Conservation (phyloP, 768 basidiomycete genomes). For the Leccinum disarticulatum region DNA sequence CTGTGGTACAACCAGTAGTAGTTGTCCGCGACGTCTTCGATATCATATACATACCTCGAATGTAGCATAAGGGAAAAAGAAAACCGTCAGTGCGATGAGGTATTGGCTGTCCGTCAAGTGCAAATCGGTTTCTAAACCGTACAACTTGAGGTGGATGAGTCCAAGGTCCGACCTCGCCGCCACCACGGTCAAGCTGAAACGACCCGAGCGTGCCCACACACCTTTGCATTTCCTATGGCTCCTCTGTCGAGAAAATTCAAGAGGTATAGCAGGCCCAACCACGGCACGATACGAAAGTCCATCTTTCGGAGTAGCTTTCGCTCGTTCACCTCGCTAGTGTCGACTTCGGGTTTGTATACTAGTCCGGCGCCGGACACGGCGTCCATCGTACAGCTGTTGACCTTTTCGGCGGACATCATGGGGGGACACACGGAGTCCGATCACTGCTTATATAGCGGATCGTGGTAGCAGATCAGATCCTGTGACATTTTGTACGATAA, state of each 20-base stretch:
- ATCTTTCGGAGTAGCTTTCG: constrained; percentile 55
- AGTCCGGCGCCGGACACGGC: constrained; percentile 14
- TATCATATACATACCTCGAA: constrained; percentile 52
- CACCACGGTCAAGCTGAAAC: not conserved
- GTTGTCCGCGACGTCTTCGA: not conserved
- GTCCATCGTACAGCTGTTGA: constrained; percentile 1
- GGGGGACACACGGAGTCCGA: not conserved
- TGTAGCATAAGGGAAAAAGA: constrained; percentile 73
- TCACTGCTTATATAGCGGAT: not conserved
- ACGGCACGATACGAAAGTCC: constrained; percentile 70
- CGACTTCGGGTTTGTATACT: constrained; percentile 49
- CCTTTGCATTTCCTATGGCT: constrained; percentile 75
- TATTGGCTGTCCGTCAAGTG: constrained; percentile 64
- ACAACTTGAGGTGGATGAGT: constrained; percentile 43
- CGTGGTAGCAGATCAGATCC: not conserved
- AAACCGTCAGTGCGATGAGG: constrained; percentile 65
- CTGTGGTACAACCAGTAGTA: constrained; percentile 30
- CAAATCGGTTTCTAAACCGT: constrained; percentile 55
- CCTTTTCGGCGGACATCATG: constrained; percentile 4
- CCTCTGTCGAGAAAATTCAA: constrained; percentile 67
- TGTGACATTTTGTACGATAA: not conserved
- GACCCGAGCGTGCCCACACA: constrained; percentile 31
- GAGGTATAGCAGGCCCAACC: constrained; percentile 71
- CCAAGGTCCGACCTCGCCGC: not conserved
- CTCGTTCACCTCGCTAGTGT: constrained; percentile 54